Conservation (phyloP, 1,139 yeast genomes). For the Debaryomyces sp. region DNA sequence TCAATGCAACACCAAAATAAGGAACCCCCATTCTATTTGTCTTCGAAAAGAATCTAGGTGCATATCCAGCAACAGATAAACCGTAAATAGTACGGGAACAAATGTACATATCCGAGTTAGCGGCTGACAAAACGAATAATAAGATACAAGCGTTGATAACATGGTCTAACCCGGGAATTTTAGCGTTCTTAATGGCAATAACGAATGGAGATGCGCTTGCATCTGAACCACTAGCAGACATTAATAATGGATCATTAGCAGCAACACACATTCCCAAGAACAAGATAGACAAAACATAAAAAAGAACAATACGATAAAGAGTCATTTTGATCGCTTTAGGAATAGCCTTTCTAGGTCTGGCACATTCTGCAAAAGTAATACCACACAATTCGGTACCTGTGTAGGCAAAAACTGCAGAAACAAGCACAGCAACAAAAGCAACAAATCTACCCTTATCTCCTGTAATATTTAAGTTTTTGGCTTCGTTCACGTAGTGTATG, state of each 20-base stretch:
- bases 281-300: slow-evolving; percentile 67
- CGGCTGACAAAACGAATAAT: slow-evolving; percentile 49
- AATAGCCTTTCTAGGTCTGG: slow-evolving; percentile 72
- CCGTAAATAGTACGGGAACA: slow-evolving; percentile 50
- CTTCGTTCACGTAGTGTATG: slow-evolving; percentile 40
- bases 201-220: slow-evolving; percentile 79
- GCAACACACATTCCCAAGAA: slow-evolving; percentile 78
- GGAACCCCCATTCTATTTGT: slow-evolving; percentile 45
- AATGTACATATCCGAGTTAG: slow-evolving; percentile 52
- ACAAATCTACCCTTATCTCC: slow-evolving; percentile 50
- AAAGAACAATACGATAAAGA: slow-evolving; percentile 72
- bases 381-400: slow-evolving; percentile 72
- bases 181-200: slow-evolving; percentile 50
- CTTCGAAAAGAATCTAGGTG: slow-evolving; percentile 40
- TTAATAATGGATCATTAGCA: slow-evolving; percentile 55
- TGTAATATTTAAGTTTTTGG: slow-evolving; percentile 10
- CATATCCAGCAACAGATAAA: slow-evolving; percentile 49
- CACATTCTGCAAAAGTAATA: slow-evolving; percentile 77
- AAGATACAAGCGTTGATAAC: slow-evolving; percentile 49
- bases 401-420: slow-evolving; percentile 75
- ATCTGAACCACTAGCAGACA: slow-evolving; percentile 39
- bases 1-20: slow-evolving; percentile 19
- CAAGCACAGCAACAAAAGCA: slow-evolving; percentile 65
- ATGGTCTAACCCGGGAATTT: slow-evolving; percentile 45
- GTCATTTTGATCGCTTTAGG: slow-evolving; percentile 79